A percentile compares a stretch with the other conserved stretches of the same genome.
Conservation (phyloP, 2,329 filamentous ascomycete species). For the Claviceps monticola region DNA sequence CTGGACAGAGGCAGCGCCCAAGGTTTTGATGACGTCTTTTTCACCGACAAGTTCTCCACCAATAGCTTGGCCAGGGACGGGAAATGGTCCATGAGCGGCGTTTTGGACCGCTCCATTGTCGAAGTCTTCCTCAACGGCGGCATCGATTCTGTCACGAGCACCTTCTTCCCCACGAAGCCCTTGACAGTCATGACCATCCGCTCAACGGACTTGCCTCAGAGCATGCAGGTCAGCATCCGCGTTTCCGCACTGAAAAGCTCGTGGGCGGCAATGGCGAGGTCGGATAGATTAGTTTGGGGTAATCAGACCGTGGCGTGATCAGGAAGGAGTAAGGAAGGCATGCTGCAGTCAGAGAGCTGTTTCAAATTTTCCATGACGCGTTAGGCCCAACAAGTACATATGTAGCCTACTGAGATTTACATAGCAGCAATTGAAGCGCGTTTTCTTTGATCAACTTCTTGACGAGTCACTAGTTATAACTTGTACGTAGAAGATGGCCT, state of each 20-base stretch:
- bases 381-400: too few relatives aligned
- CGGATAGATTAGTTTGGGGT: conserved; percentile 5
- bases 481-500: too few relatives aligned
- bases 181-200: conserved; percentile 12
- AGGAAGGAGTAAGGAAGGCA: too few relatives aligned
- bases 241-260: conserved; percentile 15
- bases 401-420: too few relatives aligned
- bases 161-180: conserved; percentile 17
- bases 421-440: too few relatives aligned
- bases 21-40: conserved; percentile 18
- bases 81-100: conserved; percentile 17
- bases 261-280: conserved; percentile 8
- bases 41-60: conserved; percentile 18
- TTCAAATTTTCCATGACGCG: too few relatives aligned
- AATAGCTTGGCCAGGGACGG: conserved; percentile 8
- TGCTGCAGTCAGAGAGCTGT: too few relatives aligned
- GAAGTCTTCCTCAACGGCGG: conserved; percentile 22
- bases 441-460: too few relatives aligned
- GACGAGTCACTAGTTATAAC: too few relatives aligned
- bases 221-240: conserved; percentile 10
- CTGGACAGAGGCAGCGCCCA: conserved; percentile 15
- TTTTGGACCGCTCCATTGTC: conserved; percentile 21
- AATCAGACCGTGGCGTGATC: conserved; percentile 3
- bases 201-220: conserved; percentile 9
- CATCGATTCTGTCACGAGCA: conserved; percentile 18